Evolutionary conservation across 768 basidiomycete species (phyloP).

Genomic region (Amanita brunnescens): DNA sequence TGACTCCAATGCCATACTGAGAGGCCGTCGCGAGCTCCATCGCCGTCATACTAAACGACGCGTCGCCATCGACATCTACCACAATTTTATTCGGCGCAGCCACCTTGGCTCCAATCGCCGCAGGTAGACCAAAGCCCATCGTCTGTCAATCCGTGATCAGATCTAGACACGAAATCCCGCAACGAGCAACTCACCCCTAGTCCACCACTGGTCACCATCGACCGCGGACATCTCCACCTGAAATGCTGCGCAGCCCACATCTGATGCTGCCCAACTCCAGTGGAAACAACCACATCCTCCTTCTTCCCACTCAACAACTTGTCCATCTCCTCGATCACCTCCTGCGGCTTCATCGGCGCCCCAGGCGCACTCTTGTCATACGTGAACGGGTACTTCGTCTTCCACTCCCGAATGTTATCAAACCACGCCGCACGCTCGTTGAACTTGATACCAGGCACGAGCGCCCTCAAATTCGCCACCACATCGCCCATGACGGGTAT

Average conservation of each 20-base stretch:
- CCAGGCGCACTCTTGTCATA: conserved; percentile 59
- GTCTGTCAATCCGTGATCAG: conserved; percentile 68
- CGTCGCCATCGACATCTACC: conserved; percentile 95
- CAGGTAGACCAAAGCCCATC: conserved; percentile 96
- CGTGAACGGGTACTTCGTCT: conserved; percentile 83
- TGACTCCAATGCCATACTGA: conserved; percentile 89
- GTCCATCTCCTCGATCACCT: conserved; percentile 91
- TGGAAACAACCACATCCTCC: conserved; percentile 80
- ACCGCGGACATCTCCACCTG: conserved; percentile 80
- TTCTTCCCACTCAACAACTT: conserved; percentile 70
- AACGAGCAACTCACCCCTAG: conserved; percentile 63
- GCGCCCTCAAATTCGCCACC: conserved; percentile 64
- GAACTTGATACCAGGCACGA: conserved; percentile 71
- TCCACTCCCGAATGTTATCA: conserved; percentile 74
- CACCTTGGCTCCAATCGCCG: conserved; percentile 95
- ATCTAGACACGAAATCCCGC: too few relatives aligned
- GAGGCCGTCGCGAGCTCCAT: conserved; percentile 97
- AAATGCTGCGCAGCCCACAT: conserved; percentile 99
- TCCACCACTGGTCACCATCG: conserved; percentile 91
- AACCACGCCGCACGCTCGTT: conserved; percentile 76
- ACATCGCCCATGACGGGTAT: conserved; percentile 95
- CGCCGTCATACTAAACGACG: conserved; percentile 98
- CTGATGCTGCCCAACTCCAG: conserved; percentile 98
- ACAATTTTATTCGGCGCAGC: conserved; percentile 91
- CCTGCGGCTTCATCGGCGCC: conserved; percentile 87